phyloP scores from a whole-genome alignment of 2,329 filamentous ascomycete genomes.

The Verticillium albo-atrum region DNA sequence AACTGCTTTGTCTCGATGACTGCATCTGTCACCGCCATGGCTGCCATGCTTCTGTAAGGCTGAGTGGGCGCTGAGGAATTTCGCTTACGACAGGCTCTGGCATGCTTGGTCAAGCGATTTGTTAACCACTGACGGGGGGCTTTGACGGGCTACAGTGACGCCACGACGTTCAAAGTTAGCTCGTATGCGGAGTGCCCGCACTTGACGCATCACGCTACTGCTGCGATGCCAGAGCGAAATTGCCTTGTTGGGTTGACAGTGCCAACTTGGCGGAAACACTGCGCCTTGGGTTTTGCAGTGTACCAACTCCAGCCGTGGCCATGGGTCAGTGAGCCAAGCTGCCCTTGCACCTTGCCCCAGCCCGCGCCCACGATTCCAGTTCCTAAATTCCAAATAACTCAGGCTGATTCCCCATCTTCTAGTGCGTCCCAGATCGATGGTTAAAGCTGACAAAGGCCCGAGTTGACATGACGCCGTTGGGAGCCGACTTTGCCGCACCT shows the following conservation, averaged over 20 bases:
- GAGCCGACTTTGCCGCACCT: neutral
- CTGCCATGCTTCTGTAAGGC: neutral
- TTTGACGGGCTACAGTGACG: neutral
- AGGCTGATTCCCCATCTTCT: neutral
- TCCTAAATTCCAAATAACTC: neutral
- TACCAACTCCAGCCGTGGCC: neutral
- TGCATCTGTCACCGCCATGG: neutral
- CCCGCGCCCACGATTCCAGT: neutral
- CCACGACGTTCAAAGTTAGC: neutral
- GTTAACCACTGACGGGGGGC: neutral
- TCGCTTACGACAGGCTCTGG: neutral
- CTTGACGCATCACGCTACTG: neutral
- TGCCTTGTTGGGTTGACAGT: neutral
- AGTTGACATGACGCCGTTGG: neutral
- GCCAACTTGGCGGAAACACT: neutral
- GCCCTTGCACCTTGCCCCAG: neutral
- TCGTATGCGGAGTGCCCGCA: neutral
- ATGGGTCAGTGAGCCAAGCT: neutral
- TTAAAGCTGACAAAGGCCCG: neutral
- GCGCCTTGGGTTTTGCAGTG: neutral
- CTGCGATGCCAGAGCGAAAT: neutral
- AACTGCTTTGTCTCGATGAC: neutral
- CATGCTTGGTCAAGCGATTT: neutral
- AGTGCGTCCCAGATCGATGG: neutral
- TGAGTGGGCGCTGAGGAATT: neutral